Conservation (phyloP, 768 basidiomycete genomes). For the Clitopilus hobsonii region DNA sequence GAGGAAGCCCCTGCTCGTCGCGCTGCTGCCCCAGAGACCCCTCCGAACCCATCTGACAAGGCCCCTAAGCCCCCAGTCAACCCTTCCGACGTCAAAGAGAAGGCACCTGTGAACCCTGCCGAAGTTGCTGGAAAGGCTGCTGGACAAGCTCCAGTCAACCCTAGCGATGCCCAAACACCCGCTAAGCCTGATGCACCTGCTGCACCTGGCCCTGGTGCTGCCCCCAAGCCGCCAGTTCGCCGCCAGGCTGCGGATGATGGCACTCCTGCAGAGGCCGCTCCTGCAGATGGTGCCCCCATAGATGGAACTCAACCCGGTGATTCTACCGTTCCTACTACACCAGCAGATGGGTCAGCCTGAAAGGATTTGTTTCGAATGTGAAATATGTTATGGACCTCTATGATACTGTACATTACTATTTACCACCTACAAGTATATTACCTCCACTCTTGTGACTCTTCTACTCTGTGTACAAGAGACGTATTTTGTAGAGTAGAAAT, state of each 20-base stretch:
- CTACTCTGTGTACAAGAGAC: too few species aligned
- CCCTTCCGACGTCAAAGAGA: neutral
- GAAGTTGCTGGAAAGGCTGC: constrained; percentile 4
- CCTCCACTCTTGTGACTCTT: too few species aligned
- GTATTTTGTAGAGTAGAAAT: too few species aligned
- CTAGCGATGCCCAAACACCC: constrained; percentile 1
- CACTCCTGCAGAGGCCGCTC: neutral
- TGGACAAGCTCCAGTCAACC: neutral
- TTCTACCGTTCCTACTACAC: neutral
- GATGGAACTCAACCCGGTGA: neutral
- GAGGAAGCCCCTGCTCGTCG: neutral
- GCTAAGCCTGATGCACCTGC: constrained; percentile 6
- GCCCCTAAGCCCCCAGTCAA: neutral
- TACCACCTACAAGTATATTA: too few species aligned
- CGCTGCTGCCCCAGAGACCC: constrained; percentile 3
- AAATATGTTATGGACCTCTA: neutral
- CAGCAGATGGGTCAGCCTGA: neutral
- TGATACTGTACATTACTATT: neutral
- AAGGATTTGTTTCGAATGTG: neutral
- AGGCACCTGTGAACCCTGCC: constrained; percentile 4
- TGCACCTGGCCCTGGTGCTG: constrained; percentile 3
- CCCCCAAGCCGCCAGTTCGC: constrained; percentile 3
- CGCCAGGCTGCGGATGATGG: neutral
- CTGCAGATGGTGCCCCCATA: neutral
- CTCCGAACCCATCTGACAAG: neutral